These are phyloP conservation scores for Solanum corneliomulleri DNA, from an alignment of 257 asterid species.

Conservation along the genomic window DNA sequence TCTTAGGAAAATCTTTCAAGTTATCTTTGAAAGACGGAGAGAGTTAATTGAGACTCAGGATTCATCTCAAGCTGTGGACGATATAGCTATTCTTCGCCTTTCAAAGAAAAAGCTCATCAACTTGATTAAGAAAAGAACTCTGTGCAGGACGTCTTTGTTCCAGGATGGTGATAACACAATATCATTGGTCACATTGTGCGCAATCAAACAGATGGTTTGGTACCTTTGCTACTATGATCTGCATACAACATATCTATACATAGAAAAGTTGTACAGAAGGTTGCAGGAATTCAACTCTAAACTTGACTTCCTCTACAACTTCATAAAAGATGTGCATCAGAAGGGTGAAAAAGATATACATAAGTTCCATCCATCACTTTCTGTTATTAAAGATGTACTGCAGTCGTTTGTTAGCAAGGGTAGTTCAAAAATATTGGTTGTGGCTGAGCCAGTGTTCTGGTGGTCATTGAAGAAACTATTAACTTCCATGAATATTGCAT, in stretches of 20 bases:
- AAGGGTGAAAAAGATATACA: constrained; percentile 32
- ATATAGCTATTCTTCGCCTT: constrained; percentile 22
- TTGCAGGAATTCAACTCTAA: constrained; percentile 29
- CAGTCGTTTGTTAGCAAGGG: constrained; percentile 9
- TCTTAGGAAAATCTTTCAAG: constrained; percentile 24
- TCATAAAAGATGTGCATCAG: constrained; percentile 28
- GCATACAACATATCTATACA: constrained; percentile 37
- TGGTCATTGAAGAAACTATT: constrained; percentile 41
- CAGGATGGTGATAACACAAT: constrained; percentile 14
- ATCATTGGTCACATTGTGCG: constrained; percentile 27
- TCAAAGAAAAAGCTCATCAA: constrained; percentile 28
- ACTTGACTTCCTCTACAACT: constrained; percentile 28
- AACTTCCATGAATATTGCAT: constrained; percentile 35
- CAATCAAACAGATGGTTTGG: constrained; percentile 61
- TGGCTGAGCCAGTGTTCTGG: constrained; percentile 48
- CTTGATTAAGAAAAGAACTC: constrained; percentile 17
- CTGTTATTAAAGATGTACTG: constrained; percentile 37
- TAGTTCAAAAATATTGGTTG: constrained; percentile 30
- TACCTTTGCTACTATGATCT: constrained; percentile 56
- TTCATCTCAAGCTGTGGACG: constrained; percentile 18
- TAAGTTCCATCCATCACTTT: constrained; percentile 41
- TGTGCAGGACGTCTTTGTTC: constrained; percentile 12
- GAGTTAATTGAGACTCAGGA: constrained; percentile 14
- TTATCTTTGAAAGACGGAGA: constrained; percentile 22
- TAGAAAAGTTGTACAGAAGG: constrained; percentile 25